Evolutionary conservation across 2,329 filamentous ascomycete species (phyloP).

Genomic region (Neofusicoccum cordaticola): DNA sequence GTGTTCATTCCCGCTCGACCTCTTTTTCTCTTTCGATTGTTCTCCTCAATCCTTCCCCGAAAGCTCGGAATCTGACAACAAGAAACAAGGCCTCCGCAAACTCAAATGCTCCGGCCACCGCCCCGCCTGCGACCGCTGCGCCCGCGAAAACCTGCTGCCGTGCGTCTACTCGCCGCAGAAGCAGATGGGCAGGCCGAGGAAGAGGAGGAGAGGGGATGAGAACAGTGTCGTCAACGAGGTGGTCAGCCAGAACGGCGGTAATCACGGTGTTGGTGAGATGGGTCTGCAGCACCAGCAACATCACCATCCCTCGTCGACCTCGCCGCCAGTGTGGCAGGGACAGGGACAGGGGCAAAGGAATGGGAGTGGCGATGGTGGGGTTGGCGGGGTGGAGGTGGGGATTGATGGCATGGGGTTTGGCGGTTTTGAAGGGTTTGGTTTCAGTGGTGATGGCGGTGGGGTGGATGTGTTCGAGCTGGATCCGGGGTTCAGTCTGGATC

Average conservation of each 20-base stretch:
- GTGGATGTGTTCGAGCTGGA: conserved; percentile 4
- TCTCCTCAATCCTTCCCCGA: no score
- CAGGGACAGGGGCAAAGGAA: background rate
- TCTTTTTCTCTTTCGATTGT: no score
- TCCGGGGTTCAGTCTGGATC: conserved; percentile 2
- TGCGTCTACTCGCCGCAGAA: conserved; percentile 50
- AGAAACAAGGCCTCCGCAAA: conserved; percentile 43
- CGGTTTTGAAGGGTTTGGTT: conserved; percentile 3
- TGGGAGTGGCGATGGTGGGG: background rate
- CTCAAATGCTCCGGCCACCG: conserved; percentile 47
- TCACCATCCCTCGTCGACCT: no score
- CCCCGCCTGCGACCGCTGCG: conserved; percentile 44
- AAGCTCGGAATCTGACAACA: background rate
- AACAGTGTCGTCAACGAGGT: no score
- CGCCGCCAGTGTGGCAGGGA: background rate
- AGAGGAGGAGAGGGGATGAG: conserved; percentile 29
- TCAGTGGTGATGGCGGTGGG: background rate
- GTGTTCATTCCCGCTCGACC: no score
- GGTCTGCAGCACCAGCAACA: no score
- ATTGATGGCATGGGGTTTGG: background rate
- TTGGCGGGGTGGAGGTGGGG: background rate
- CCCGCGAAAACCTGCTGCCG: conserved; percentile 33
- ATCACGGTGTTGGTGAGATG: no score
- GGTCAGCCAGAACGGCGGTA: no score
- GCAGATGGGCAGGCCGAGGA: conserved; percentile 52